Evolutionary conservation across 495 filamentous ascomycete genomes (phyloP).

Genomic region (Geoglossum glabrum): DNA sequence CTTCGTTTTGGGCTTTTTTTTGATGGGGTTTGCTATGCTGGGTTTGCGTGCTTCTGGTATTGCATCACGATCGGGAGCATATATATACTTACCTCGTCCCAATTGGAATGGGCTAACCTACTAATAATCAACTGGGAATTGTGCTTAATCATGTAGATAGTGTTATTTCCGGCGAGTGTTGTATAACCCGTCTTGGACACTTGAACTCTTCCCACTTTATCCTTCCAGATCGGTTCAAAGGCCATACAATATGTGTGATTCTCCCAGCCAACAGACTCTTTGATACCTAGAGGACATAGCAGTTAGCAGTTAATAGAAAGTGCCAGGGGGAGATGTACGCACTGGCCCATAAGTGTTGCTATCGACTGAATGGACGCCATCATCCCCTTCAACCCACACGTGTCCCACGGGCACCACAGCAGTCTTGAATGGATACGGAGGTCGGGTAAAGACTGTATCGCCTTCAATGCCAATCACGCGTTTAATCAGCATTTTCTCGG

Average conservation of each 20-base stretch:
- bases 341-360: slow-evolving; percentile 61
- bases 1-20: not conserved
- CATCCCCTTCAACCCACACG: slow-evolving; percentile 66
- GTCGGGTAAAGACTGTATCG: slow-evolving; percentile 40
- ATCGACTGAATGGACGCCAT: slow-evolving; percentile 38
- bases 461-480: slow-evolving; percentile 49
- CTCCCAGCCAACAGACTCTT: slow-evolving; percentile 39
- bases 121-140: not conserved
- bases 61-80: not conserved
- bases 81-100: not conserved
- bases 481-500: slow-evolving; percentile 41
- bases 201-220: not conserved
- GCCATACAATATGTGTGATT: slow-evolving; percentile 41
- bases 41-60: not conserved
- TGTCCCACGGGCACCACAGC: slow-evolving; percentile 46
- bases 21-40: not conserved
- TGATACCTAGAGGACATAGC: slow-evolving; percentile 20
- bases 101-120: not conserved
- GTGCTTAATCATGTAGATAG: not conserved
- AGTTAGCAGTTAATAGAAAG: slow-evolving; percentile 13
- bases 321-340: slow-evolving; percentile 9
- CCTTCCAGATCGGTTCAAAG: slow-evolving; percentile 10
- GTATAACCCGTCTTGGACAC: not conserved
- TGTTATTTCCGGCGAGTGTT: not conserved
- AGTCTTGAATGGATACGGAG: slow-evolving; percentile 34